Evolutionary conservation across 305 asterid genomes (phyloP).

Genomic region (Fraxinus floribunda): DNA sequence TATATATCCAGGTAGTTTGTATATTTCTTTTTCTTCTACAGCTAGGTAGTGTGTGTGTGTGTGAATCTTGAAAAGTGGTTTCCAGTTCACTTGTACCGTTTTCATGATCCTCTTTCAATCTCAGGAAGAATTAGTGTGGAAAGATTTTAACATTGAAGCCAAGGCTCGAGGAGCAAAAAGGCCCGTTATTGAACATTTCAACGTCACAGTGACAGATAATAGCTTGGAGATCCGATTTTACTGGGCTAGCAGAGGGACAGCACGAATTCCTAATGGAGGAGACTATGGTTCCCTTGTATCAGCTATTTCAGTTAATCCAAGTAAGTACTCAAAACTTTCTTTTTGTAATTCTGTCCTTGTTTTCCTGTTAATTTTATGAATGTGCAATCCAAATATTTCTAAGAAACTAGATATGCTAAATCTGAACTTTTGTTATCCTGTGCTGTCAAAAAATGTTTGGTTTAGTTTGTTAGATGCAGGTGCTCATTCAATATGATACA

Average conservation of each 20-base stretch:
- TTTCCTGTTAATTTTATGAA: neutral
- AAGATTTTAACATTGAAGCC: slow-evolving; percentile 67
- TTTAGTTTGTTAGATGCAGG: neutral
- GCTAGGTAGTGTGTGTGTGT: neutral
- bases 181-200: slow-evolving; percentile 49
- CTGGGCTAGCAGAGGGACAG: slow-evolving; percentile 83
- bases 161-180: slow-evolving; percentile 65
- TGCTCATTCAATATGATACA: neutral
- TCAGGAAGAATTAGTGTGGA: slow-evolving; percentile 62
- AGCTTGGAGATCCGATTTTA: slow-evolving; percentile 49
- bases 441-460: neutral
- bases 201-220: slow-evolving; percentile 54
- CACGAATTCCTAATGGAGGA: slow-evolving; percentile 73
- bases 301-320: slow-evolving; percentile 81
- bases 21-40: neutral
- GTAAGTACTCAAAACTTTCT: slow-evolving; percentile 41
- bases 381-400: neutral
- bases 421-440: neutral
- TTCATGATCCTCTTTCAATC: slow-evolving; percentile 29
- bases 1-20: slow-evolving; percentile 71
- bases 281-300: slow-evolving; percentile 85
- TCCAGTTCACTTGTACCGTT: slow-evolving; percentile 10
- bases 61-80: neutral
- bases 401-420: neutral
- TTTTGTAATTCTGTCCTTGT: neutral